Evolutionary conservation across 768 basidiomycete species (phyloP).

Genomic region (Mycena sanguinolenta): DNA sequence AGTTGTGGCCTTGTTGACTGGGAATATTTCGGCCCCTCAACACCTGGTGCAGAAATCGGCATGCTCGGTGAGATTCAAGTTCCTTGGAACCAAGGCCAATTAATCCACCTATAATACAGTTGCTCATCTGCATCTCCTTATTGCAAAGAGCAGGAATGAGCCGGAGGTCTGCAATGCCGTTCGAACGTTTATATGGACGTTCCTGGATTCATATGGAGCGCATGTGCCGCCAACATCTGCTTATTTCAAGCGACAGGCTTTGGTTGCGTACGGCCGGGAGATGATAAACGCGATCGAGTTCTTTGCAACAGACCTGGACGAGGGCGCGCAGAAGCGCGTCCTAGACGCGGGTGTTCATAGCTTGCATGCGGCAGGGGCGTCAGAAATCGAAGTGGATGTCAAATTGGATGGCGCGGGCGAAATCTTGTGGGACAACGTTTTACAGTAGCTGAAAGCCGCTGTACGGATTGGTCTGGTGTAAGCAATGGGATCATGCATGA

Average conservation of each 20-base stretch:
- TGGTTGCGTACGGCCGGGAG: constrained; percentile 48
- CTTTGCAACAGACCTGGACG: constrained; percentile 39
- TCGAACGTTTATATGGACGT: constrained; percentile 37
- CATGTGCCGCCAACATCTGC: constrained; percentile 23
- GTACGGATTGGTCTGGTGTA: too few species aligned
- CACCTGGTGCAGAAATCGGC: constrained; percentile 47
- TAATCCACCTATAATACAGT: constrained; percentile 33
- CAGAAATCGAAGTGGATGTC: constrained; percentile 9
- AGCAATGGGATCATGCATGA: too few species aligned
- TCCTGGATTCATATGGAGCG: constrained; percentile 36
- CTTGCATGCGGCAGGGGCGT: constrained; percentile 39
- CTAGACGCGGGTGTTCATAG: constrained; percentile 39
- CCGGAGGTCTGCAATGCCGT: constrained; percentile 21
- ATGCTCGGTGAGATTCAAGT: constrained; percentile 46
- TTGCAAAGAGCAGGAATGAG: constrained; percentile 35
- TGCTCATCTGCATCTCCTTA: constrained; percentile 47
- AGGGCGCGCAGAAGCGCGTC: constrained; percentile 33
- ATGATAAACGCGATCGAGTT: constrained; percentile 44
- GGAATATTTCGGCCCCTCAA: constrained; percentile 50
- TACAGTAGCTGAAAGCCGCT: too few species aligned
- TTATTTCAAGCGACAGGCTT: constrained; percentile 37
- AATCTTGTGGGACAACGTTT: constrained; percentile 8
- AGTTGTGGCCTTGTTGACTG: constrained; percentile 48
- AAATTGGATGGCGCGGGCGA: background rate
- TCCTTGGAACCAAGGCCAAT: background rate